Conservation (phyloP, 2,329 filamentous ascomycete species). For the Trichocomaceae sp. region DNA sequence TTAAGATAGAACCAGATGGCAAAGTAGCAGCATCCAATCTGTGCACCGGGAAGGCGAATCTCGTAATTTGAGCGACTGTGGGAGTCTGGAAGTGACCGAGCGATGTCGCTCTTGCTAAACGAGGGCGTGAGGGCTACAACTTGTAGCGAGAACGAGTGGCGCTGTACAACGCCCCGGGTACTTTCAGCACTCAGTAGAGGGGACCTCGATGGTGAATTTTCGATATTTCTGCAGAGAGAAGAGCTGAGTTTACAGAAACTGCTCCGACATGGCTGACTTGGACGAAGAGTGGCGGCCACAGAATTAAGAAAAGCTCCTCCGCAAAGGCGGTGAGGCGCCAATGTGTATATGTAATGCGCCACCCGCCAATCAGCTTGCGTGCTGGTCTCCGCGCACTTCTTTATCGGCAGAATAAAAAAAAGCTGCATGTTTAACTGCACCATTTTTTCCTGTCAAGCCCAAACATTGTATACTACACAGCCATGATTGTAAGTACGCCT, state of each 20-base stretch:
- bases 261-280: not conserved
- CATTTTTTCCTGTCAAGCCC: not conserved
- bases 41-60: not conserved
- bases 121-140: not conserved
- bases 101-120: not conserved
- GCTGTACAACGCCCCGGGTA: not conserved
- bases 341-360: slow-evolving; percentile 13
- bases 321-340: slow-evolving; percentile 9
- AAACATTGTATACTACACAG: not conserved
- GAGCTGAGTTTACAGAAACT: not conserved
- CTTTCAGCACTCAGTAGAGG: not conserved
- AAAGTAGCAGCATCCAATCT: slow-evolving; percentile 4
- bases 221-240: not conserved
- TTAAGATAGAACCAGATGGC: not conserved
- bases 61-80: not conserved
- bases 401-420: slow-evolving; percentile 29
- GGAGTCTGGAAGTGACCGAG: not conserved
- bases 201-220: not conserved
- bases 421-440: not conserved
- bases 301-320: slow-evolving; percentile 14
- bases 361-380: slow-evolving; percentile 24
- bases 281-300: slow-evolving; percentile 12
- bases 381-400: slow-evolving; percentile 19
- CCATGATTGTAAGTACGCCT: slow-evolving; percentile 12
- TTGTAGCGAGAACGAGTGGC: not conserved